A percentile compares a stretch with the other conserved stretches of the same genome.
Conservation (phyloP, 2,329 filamentous ascomycete genomes). For the Capronia americana region DNA sequence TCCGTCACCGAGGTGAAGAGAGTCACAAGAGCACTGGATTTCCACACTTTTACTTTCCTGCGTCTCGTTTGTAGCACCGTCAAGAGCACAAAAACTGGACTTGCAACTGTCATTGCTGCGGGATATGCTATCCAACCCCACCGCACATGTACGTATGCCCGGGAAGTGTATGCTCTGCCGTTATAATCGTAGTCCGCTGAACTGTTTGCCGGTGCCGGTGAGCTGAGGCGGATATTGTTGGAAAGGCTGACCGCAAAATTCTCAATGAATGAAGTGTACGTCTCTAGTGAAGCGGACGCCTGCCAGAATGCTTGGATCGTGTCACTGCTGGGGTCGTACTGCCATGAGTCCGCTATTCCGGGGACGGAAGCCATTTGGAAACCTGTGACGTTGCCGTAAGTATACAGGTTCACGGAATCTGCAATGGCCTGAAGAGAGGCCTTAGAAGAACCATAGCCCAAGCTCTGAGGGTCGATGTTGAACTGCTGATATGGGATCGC, state of each 20-base stretch:
- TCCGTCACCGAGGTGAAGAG: constrained; percentile 8
- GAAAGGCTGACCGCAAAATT: neutral
- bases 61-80: constrained; percentile 1
- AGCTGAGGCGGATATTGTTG: neutral
- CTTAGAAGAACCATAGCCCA: neutral
- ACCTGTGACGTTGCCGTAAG: constrained; percentile 2
- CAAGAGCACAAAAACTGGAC: neutral
- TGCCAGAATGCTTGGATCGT: constrained; percentile 5
- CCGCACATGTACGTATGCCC: constrained; percentile 6
- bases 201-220: neutral
- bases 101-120: neutral
- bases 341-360: neutral
- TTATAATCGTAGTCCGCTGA: neutral
- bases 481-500: neutral
- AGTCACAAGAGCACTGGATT: constrained; percentile 1
- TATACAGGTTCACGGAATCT: neutral
- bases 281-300: neutral
- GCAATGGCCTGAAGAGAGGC: constrained; percentile 6
- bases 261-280: constrained; percentile 1
- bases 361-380: neutral
- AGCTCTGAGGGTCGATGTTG: neutral
- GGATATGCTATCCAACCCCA: constrained; percentile 2
- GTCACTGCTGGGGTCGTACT: constrained; percentile 2
- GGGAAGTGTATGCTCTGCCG: neutral
- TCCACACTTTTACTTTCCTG: neutral